A percentile compares a stretch with the other conserved stretches of the same genome.
Evolutionary conservation across 1,139 yeast genomes (phyloP).

Genomic region (Pichia sp.): DNA sequence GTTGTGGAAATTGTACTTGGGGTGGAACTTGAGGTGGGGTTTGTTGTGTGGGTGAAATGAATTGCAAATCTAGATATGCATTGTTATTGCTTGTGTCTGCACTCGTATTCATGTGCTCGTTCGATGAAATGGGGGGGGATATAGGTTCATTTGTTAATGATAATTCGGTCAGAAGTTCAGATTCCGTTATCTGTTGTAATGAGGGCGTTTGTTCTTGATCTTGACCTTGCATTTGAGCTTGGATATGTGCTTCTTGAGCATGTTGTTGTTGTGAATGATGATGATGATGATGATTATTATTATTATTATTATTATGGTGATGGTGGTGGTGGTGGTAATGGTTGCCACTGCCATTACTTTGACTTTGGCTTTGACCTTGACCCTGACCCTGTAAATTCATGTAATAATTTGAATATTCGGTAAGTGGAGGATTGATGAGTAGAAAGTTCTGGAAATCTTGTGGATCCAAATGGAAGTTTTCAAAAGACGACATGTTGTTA

Average conservation of each 20-base stretch:
- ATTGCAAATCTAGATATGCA: neutral
- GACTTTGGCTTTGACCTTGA: neutral
- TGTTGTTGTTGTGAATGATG: too few relatives aligned
- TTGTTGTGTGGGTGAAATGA: neutral
- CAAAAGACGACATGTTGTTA: constrained; percentile 10
- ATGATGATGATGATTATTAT: too few relatives aligned
- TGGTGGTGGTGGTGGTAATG: neutral
- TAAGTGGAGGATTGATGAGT: constrained; percentile 30
- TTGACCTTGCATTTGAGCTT: too few relatives aligned
- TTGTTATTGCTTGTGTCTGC: neutral
- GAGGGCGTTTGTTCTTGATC: neutral
- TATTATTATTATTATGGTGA: too few relatives aligned
- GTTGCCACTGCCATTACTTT: neutral
- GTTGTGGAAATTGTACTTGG: too few relatives aligned
- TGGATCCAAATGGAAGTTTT: constrained; percentile 29
- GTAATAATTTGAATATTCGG: constrained; percentile 25
- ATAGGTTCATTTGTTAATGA: neutral
- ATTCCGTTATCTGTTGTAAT: neutral
- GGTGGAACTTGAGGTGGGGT: too few relatives aligned
- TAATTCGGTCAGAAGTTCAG: constrained; percentile 1
- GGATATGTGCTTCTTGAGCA: too few relatives aligned
- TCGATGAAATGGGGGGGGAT: neutral
- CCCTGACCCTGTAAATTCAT: constrained; percentile 4
- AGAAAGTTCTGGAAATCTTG: constrained; percentile 30
- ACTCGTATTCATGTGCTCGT: neutral